These are phyloP conservation scores for Termitomyces sp. DNA, from an alignment of 768 basidiomycete species.

Conservation along the genomic window DNA sequence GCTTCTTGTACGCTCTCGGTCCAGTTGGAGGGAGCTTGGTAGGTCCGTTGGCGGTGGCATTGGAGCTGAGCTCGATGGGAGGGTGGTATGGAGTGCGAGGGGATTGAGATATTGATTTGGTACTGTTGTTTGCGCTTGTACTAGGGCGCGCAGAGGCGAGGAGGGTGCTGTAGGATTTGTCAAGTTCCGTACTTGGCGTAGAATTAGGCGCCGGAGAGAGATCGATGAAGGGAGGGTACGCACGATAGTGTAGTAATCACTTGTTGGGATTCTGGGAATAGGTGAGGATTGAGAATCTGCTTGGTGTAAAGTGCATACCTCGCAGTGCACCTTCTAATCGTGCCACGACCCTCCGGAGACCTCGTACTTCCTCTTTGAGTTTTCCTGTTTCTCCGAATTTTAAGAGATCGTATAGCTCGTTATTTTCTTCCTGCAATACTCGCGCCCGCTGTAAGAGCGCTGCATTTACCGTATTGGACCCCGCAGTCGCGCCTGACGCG, in stretches of 20 bases:
- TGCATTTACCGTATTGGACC: conserved; percentile 59
- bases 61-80: conserved; percentile 15
- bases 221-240: conserved; percentile 30
- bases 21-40: conserved; percentile 70
- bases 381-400: conserved; percentile 75
- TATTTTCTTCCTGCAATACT: conserved; percentile 82
- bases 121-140: conserved; percentile 27
- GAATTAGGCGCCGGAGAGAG: conserved; percentile 16
- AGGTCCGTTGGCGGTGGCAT: conserved; percentile 26
- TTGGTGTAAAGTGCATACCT: conserved; percentile 41
- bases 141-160: conserved; percentile 44
- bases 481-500: conserved; percentile 27
- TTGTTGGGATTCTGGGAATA: conserved; percentile 67
- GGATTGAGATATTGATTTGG: conserved; percentile 43
- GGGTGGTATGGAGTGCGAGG: conserved; percentile 47
- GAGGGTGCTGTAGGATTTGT: conserved; percentile 72
- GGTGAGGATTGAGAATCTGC: neutral
- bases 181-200: conserved; percentile 62
- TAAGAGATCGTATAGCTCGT: conserved; percentile 77
- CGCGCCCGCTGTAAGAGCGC: conserved; percentile 75
- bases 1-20: conserved; percentile 79
- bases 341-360: conserved; percentile 62
- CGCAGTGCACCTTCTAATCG: conserved; percentile 73
- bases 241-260: conserved; percentile 72
- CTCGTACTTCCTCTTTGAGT: conserved; percentile 78